A percentile compares a stretch with the other conserved stretches of the same genome.
Conservation (phyloP, 1,139 yeast genomes). For the Wickerhamomyces sp. region DNA sequence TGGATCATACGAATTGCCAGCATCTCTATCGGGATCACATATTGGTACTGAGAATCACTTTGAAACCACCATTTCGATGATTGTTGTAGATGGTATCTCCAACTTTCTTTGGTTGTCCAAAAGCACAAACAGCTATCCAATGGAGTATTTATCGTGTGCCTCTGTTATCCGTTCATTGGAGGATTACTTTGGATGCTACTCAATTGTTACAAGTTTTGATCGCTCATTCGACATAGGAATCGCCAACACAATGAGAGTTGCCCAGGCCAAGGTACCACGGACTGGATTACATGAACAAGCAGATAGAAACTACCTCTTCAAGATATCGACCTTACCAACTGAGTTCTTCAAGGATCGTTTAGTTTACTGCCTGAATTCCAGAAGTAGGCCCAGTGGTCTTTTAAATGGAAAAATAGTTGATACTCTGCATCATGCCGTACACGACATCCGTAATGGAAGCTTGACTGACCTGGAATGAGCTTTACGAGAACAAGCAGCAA, state of each 20-base stretch:
- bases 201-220: neutral
- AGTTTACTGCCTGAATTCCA: neutral
- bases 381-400: neutral
- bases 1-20: too few species aligned
- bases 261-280: too few species aligned
- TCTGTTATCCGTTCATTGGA: neutral
- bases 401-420: neutral
- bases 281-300: too few species aligned
- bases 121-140: neutral
- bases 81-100: neutral
- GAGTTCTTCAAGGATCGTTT: neutral
- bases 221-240: too few species aligned
- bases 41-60: too few species aligned
- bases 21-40: too few species aligned
- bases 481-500: too few species aligned
- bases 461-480: too few species aligned
- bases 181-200: neutral
- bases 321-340: neutral
- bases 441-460: neutral
- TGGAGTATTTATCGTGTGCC: neutral
- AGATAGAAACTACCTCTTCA: neutral
- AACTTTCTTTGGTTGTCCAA: neutral
- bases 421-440: neutral
- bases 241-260: too few species aligned
- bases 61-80: neutral